Base-by-base conservation (phyloP, 2,329 filamentous ascomycete genomes). In the Aspergillus texensis region DNA sequence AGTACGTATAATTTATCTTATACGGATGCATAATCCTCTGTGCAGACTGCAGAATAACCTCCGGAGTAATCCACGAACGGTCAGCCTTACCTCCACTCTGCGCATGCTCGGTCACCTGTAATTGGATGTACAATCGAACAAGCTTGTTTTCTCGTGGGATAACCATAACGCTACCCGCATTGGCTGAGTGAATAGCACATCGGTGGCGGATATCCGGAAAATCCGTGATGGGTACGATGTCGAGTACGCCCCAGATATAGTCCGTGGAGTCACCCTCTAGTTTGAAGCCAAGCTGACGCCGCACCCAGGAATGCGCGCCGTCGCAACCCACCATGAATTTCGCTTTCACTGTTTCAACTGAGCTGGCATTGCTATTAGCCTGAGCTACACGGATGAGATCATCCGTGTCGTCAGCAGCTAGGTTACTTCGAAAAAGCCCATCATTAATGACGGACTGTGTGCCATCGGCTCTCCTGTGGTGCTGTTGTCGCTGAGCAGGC, bases 251-350 rank as follows among this genome's bases (percentile, higher is more conserved):
- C 81, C 80, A 82, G 16, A 79, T 74, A 50, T 77, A 77, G 61
- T 81, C 78, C 1, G 77, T 79, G 26, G 81, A 82, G 57, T 88
- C 85, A 6, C 86, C 86, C 54, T 85, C 79, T 54, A 89, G 78
- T 36, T 83, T 79, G 36, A 86, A 83, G 0, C 85, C 85, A 1
- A 91, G 77, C 60, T 86, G 81, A 60, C 82, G 81, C 45, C 89
- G 79, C 0, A 86, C 87, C 87, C 88, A 91, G 61, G 84, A 88
- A 69, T 89, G 88, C 0, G 89, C 89, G 0, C 89, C 89, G 66
- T 91, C 89, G 52, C 86, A 88, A 0, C 89, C 89, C 4, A 92
- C 81, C 34, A 92, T 80, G 65, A 89, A 92, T 71, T 88, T 88
- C 6, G 85, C 82, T 45, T 79, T 82, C 2, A 89, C 77, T 0